These are phyloP conservation scores for Hypoxylon rubiginosum DNA, from an alignment of 2,329 filamentous ascomycete species.

Conservation along the genomic window DNA sequence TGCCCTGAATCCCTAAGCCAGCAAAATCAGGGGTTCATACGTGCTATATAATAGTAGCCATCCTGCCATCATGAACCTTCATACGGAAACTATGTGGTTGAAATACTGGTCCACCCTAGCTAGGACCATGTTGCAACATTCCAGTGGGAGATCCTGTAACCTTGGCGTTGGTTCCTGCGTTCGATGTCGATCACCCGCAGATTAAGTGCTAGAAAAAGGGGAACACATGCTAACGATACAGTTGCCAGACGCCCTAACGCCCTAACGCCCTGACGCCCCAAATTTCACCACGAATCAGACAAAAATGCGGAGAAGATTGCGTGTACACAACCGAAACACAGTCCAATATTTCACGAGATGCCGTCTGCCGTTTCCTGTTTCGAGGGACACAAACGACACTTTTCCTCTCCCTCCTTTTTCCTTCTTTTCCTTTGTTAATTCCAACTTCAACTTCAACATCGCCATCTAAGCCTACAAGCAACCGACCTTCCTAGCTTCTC, in stretches of 20 bases:
- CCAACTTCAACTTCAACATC: background rate
- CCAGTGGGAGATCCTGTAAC: slow-evolving; percentile 14
- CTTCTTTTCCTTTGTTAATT: background rate
- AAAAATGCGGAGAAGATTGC: slow-evolving; percentile 39
- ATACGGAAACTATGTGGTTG: background rate
- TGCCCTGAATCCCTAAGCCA: background rate
- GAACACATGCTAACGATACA: slow-evolving; percentile 13
- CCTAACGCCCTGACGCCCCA: slow-evolving; percentile 3
- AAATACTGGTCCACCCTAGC: too few species aligned
- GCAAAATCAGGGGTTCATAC: background rate
- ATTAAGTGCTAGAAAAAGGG: slow-evolving; percentile 22
- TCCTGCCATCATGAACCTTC: background rate
- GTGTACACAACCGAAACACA: slow-evolving; percentile 26
- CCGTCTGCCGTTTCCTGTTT: too few species aligned
- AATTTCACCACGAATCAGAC: slow-evolving; percentile 18
- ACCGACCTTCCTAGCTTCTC: slow-evolving; percentile 10
- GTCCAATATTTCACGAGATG: too few species aligned
- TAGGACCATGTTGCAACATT: too few species aligned
- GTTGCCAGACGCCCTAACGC: background rate
- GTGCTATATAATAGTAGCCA: background rate
- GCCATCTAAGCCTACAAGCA: background rate
- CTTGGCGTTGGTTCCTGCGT: slow-evolving; percentile 28
- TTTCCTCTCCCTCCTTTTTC: background rate
- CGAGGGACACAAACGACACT: background rate
- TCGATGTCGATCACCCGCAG: slow-evolving; percentile 31